phyloP scores from a whole-genome alignment of 2,329 filamentous ascomycete species.

The Aspergillus sp. region DNA sequence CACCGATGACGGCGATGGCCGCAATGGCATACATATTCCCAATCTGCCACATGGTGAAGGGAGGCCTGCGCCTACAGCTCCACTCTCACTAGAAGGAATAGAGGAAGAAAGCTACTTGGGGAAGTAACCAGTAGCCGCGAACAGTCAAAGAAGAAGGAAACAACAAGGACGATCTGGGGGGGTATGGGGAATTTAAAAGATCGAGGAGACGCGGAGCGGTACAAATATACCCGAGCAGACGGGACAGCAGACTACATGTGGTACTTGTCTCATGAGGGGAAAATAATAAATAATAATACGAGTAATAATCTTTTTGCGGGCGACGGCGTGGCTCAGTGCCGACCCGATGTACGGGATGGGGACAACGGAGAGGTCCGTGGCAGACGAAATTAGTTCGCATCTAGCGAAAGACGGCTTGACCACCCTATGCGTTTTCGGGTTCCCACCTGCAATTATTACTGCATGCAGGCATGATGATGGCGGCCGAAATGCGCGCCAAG shows the following conservation, averaged over 20 bases:
- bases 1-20: slow-evolving; percentile 61
- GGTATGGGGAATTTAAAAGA: slow-evolving; percentile 1
- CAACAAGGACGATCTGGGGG: background rate
- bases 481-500: background rate
- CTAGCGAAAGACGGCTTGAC: background rate
- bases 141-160: background rate
- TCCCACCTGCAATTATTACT: background rate
- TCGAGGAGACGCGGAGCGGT: background rate
- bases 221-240: slow-evolving; percentile 6
- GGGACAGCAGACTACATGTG: background rate
- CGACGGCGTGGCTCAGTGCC: slow-evolving; percentile 1
- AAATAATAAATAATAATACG: background rate
- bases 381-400: slow-evolving; percentile 3
- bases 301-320: background rate
- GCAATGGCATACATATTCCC: slow-evolving; percentile 61
- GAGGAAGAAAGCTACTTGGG: background rate
- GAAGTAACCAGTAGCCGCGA: background rate
- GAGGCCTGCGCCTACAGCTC: slow-evolving; percentile 1
- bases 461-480: background rate
- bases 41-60: slow-evolving; percentile 36
- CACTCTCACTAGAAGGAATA: slow-evolving; percentile 1
- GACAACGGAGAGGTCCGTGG: slow-evolving; percentile 1
- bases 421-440: background rate
- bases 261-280: background rate
- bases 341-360: slow-evolving; percentile 4